Evolutionary conservation across 1,284 basidiomycete species (phyloP), one percentile per base, ranked within the genome.

Genomic region (Albatrellus sp.): DNA sequence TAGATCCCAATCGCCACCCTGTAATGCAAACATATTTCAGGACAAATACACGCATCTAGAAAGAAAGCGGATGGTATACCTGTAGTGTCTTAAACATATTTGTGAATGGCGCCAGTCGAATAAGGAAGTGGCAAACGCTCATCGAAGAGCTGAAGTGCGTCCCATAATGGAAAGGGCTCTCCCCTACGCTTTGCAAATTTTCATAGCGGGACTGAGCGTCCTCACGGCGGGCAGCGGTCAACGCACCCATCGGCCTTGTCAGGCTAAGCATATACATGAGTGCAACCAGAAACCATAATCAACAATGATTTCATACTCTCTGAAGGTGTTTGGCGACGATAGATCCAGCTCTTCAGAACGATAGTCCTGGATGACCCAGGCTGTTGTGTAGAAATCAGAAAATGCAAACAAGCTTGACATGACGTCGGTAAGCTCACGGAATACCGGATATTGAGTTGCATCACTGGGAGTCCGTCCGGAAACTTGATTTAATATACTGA

Each of bases 81-180:
- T 92, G 88, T 32, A 92, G 61, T 2, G 85, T 85, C 63, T 88
- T 88, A 68, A 93, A 94, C 79, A 93, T 92, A 56, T 84, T 80
- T 16, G 90, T 92, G 59, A 85, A 96, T 0, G 93, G 93, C 9
- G 86, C 79, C 54, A 94, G 65, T 10, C 93, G 76, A 49, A 98
- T 94, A 56, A 97, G 66, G 65, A 88, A 97, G 52, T 94, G 91
- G 64, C 91, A 94, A 30, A 94, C 90, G 48, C 92, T 96, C 83
- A 96, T 94, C 0, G 91, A 94, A 5, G 90, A 94, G 54, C 88
- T 90, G 59, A 93, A 98, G 59, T 97, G 93, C 1, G 93, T 97
- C 40, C 90, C 90, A 51, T 90, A 92, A 57, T 96, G 89, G 67
- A 93, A 93, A 0, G 91, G 90, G 40, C 75, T 72, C 64, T 93